phyloP scores from a whole-genome alignment of 768 basidiomycete species.

The Lyophyllum shimeji region DNA sequence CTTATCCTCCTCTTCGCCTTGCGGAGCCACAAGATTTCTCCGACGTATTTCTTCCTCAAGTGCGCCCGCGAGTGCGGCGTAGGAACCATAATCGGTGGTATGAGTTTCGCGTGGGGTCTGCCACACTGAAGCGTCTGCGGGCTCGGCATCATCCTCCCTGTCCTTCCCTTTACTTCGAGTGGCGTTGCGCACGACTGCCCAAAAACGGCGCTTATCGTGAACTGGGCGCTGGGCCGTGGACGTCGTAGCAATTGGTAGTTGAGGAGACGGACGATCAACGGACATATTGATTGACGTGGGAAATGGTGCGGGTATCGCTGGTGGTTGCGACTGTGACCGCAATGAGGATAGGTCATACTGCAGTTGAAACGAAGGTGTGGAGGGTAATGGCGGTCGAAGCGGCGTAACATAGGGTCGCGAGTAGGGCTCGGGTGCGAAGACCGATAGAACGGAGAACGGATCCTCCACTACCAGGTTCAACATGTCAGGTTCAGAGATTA shows the following conservation, averaged over 20 bases:
- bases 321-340: conserved; percentile 23
- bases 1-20: conserved; percentile 33
- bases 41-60: conserved; percentile 43
- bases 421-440: conserved; percentile 57
- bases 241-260: conserved; percentile 25
- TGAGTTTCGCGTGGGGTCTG: conserved; percentile 52
- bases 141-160: conserved; percentile 49
- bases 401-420: conserved; percentile 58
- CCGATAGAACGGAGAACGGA: conserved; percentile 67
- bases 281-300: conserved; percentile 16
- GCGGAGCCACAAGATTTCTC: conserved; percentile 21
- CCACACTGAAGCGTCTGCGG: conserved; percentile 37
- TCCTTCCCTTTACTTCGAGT: conserved; percentile 50
- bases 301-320: conserved; percentile 19
- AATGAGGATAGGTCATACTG: conserved; percentile 24
- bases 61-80: conserved; percentile 50
- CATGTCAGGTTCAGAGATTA: not conserved
- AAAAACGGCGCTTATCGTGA: conserved; percentile 50
- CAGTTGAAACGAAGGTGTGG: conserved; percentile 16
- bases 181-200: conserved; percentile 56
- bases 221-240: conserved; percentile 19
- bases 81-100: conserved; percentile 61
- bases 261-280: conserved; percentile 15
- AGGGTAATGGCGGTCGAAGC: conserved; percentile 44
- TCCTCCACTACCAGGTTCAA: conserved; percentile 60